These are phyloP conservation scores for Bruguiera parviflora DNA, from an alignment of 345 rosid species.

Conservation along the genomic window DNA sequence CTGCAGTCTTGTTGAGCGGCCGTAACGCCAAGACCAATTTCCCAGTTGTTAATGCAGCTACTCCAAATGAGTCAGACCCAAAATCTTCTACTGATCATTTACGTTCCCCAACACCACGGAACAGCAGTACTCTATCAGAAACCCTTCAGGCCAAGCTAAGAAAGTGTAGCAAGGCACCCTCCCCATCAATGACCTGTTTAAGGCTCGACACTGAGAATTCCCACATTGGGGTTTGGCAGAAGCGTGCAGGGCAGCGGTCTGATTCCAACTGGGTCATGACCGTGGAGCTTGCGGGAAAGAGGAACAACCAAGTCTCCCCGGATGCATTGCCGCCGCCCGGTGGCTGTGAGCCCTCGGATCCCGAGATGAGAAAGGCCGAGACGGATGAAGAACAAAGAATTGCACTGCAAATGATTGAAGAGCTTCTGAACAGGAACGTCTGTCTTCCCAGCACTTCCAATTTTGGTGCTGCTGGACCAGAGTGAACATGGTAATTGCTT, in stretches of 20 bases:
- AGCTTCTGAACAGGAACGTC: conserved; percentile 64
- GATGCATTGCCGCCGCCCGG: background rate
- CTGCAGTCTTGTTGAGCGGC: conserved; percentile 40
- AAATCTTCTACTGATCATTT: background rate
- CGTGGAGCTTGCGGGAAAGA: conserved; percentile 48
- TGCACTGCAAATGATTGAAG: conserved; percentile 95
- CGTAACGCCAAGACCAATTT: conserved; percentile 43
- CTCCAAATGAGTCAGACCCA: conserved; percentile 11
- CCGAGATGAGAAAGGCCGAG: conserved; percentile 24
- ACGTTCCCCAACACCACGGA: conserved; percentile 12
- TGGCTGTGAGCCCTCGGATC: background rate
- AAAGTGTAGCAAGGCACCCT: conserved; percentile 56
- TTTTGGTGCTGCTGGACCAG: background rate
- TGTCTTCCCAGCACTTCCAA: conserved; percentile 24
- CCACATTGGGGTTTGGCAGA: conserved; percentile 83
- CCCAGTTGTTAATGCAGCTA: conserved; percentile 13
- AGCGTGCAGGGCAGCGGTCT: conserved; percentile 57
- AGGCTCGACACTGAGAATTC: conserved; percentile 73
- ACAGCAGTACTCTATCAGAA: conserved; percentile 35
- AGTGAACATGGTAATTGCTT: background rate
- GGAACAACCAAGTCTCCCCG: conserved; percentile 1
- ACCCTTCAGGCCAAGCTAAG: conserved; percentile 57
- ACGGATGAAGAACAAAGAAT: conserved; percentile 61
- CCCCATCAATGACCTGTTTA: conserved; percentile 70
- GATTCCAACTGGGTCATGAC: conserved; percentile 79